These are phyloP conservation scores for Thraustochytrium striatum DNA, from an alignment of 352 stramenopile genomes.

Conservation along the genomic window DNA sequence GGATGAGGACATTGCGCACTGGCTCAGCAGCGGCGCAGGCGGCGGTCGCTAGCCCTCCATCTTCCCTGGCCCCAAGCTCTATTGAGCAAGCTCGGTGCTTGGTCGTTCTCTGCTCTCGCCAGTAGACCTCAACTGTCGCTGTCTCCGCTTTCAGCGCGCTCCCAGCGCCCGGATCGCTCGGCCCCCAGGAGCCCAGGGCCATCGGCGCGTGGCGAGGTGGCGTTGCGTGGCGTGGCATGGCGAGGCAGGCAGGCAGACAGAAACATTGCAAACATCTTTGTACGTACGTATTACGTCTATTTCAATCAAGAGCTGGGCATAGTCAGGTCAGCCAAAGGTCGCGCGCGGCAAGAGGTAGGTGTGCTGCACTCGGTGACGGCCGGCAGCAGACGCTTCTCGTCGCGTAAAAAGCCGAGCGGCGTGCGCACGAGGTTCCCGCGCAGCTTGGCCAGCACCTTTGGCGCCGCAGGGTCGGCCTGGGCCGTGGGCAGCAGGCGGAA, in stretches of 20 bases:
- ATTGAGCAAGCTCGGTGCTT: too few relatives aligned
- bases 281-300: too few relatives aligned
- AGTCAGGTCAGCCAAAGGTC: neutral
- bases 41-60: neutral
- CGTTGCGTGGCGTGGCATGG: neutral
- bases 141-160: too few relatives aligned
- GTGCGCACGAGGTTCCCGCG: constrained; percentile 18
- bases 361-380: constrained; percentile 4
- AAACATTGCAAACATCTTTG: too few relatives aligned
- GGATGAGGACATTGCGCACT: constrained; percentile 41
- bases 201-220: neutral
- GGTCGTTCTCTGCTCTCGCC: too few relatives aligned
- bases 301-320: neutral
- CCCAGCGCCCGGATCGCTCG: too few relatives aligned
- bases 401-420: constrained; percentile 23
- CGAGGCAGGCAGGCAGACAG: too few relatives aligned
- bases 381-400: constrained; percentile 5
- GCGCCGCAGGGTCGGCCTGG: neutral
- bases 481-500: neutral
- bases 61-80: too few relatives aligned
- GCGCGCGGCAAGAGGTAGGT: neutral
- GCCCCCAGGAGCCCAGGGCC: too few relatives aligned
- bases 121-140: too few relatives aligned
- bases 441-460: neutral
- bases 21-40: constrained; percentile 4